phyloP scores from a whole-genome alignment of 23 red algal genomes.

The Gracilaria vermiculophylla region DNA sequence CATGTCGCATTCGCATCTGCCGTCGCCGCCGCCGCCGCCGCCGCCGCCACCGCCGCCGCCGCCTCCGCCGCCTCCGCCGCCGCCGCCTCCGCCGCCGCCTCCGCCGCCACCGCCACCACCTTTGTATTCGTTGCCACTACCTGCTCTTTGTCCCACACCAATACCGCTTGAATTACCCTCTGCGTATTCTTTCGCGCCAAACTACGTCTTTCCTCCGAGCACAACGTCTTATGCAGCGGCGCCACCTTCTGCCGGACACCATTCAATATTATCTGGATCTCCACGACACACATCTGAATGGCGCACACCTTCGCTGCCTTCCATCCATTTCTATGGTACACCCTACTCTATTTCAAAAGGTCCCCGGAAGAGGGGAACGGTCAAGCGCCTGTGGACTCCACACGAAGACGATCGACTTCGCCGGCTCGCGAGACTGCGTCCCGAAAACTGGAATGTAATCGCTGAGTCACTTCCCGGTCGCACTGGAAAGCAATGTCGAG shows the following conservation, averaged over 20 bases:
- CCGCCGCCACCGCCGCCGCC: neutral
- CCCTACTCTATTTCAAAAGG: conserved; percentile 6
- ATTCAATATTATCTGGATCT: neutral
- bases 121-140: neutral
- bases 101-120: neutral
- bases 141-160: no score
- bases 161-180: no score
- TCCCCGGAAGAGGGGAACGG: conserved; percentile 6
- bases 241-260: neutral
- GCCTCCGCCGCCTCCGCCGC: neutral
- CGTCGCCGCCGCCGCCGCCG: neutral
- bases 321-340: neutral
- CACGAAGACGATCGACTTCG: conserved; percentile 37
- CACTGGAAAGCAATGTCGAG: conserved; percentile 91
- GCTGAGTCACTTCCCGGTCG: conserved; percentile 66
- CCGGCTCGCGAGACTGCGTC: conserved; percentile 20
- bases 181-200: no score
- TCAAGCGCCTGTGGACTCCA: conserved; percentile 66
- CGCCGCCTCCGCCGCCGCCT: neutral
- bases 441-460: conserved; percentile 66
- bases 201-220: no score
- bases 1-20: neutral
- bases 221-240: no score
- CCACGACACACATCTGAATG: neutral
- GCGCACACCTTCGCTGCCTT: neutral